Conservation (phyloP, 305 asterid species). For the Caryopteris hybrid region DNA sequence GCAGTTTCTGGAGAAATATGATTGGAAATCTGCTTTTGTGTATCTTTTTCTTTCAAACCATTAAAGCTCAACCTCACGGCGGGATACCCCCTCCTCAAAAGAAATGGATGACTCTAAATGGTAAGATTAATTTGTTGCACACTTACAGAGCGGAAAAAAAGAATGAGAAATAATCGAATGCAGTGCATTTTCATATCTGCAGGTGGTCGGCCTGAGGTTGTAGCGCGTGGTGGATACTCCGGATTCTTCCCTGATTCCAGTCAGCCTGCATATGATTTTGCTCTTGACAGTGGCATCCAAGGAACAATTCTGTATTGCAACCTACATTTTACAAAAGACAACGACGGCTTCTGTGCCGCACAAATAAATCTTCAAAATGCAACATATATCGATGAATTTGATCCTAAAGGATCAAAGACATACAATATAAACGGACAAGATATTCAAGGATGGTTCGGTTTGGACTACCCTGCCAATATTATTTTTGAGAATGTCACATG, state of each 20-base stretch:
- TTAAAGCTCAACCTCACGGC: constrained; percentile 34
- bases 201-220: constrained; percentile 55
- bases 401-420: constrained; percentile 43
- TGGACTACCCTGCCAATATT: constrained; percentile 41
- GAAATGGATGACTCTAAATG: constrained; percentile 66
- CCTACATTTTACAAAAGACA: constrained; percentile 59
- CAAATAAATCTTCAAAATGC: constrained; percentile 47
- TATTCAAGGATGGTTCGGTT: constrained; percentile 53
- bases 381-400: constrained; percentile 33
- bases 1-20: constrained; percentile 60
- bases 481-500: constrained; percentile 40
- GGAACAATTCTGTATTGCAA: constrained; percentile 60
- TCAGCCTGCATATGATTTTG: constrained; percentile 32
- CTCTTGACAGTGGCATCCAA: constrained; percentile 35
- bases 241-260: constrained; percentile 68
- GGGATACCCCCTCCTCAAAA: constrained; percentile 33
- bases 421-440: constrained; percentile 49
- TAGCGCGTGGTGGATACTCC: constrained; percentile 57
- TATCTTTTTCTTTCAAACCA: constrained; percentile 49
- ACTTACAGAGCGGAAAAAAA: not conserved
- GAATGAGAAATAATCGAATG: not conserved
- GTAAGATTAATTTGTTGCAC: constrained; percentile 21
- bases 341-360: constrained; percentile 43
- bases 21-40: constrained; percentile 42
- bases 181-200: not conserved